Conservation (phyloP, 352 stramenopile species). For the Globisporangium splendens region DNA sequence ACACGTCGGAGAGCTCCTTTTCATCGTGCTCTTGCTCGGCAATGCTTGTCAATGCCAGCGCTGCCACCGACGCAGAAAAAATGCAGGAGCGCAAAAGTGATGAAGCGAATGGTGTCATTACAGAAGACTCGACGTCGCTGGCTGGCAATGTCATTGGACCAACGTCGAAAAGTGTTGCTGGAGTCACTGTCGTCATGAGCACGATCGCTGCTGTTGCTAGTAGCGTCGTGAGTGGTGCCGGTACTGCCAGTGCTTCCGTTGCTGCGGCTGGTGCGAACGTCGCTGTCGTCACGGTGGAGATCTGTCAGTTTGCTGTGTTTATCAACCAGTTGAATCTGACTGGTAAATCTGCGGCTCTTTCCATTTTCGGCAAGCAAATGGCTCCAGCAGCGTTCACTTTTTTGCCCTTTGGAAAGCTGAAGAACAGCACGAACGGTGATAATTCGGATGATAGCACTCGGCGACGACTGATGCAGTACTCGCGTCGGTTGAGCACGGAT, state of each 20-base stretch:
- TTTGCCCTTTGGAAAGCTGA: slow-evolving; percentile 65
- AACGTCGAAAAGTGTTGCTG: slow-evolving; percentile 63
- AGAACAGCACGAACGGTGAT: slow-evolving; percentile 18
- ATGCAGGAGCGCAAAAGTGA: slow-evolving; percentile 54
- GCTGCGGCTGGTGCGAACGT: slow-evolving; percentile 55
- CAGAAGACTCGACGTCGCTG: slow-evolving; percentile 54
- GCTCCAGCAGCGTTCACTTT: slow-evolving; percentile 72
- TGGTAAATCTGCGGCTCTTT: slow-evolving; percentile 65
- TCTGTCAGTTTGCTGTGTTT: slow-evolving; percentile 77
- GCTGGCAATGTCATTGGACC: slow-evolving; percentile 57
- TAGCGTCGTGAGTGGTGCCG: slow-evolving; percentile 34
- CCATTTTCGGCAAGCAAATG: slow-evolving; percentile 74
- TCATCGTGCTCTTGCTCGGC: slow-evolving; percentile 64
- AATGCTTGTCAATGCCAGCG: slow-evolving; percentile 37
- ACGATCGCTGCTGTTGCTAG: slow-evolving; percentile 72
- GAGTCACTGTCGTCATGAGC: slow-evolving; percentile 66
- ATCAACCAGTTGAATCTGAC: slow-evolving; percentile 73
- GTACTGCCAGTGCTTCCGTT: slow-evolving; percentile 43
- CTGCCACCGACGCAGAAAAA: slow-evolving; percentile 45
- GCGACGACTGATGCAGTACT: slow-evolving; percentile 3
- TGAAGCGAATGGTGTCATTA: slow-evolving; percentile 49
- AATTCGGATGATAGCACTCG: slow-evolving; percentile 10
- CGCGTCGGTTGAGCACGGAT: slow-evolving; percentile 11
- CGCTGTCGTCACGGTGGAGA: slow-evolving; percentile 70
- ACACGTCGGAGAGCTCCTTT: slow-evolving; percentile 62